A percentile compares a stretch with the other conserved stretches of the same genome.
These are phyloP conservation scores for Syncephalastrum racemosum DNA, from an alignment of 371 early-diverging fungal genomes.

Conservation along the genomic window DNA sequence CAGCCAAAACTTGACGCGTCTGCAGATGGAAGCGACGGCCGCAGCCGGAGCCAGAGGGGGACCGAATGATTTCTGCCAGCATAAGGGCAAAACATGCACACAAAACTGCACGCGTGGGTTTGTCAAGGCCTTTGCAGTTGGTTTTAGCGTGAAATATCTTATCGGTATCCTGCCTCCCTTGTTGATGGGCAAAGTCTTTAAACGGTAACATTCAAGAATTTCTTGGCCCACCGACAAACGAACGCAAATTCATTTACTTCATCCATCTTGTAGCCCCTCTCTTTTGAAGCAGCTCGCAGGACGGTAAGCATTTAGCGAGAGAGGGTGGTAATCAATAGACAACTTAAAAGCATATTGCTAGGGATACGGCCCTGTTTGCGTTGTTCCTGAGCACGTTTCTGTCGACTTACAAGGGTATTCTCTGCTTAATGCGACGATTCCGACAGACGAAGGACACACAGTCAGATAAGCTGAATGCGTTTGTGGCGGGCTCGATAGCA, in stretches of 20 bases:
- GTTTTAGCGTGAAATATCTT: slow-evolving; percentile 73
- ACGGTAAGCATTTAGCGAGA: slow-evolving; percentile 26
- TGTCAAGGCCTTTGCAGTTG: slow-evolving; percentile 70
- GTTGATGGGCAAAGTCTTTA: slow-evolving; percentile 64
- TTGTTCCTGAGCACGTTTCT: slow-evolving; percentile 79
- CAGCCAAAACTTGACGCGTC: slow-evolving; percentile 61
- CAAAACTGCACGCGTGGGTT: slow-evolving; percentile 77
- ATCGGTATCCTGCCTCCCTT: slow-evolving; percentile 70
- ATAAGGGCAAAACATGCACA: slow-evolving; percentile 73
- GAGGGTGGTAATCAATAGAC: not conserved
- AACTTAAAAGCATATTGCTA: slow-evolving; percentile 8
- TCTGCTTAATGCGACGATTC: slow-evolving; percentile 69
- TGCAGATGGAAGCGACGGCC: slow-evolving; percentile 48
- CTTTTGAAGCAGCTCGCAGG: slow-evolving; percentile 60
- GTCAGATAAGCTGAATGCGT: slow-evolving; percentile 67
- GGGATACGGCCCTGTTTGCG: slow-evolving; percentile 80
- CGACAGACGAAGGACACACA: slow-evolving; percentile 37
- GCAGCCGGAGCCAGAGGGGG: slow-evolving; percentile 10
- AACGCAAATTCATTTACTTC: not conserved
- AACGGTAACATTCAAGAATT: slow-evolving; percentile 41
- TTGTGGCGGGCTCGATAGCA: slow-evolving; percentile 79
- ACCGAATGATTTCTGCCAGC: slow-evolving; percentile 55
- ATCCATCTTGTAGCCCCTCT: slow-evolving; percentile 36
- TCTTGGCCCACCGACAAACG: not conserved
- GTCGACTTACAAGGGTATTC: slow-evolving; percentile 74